Evolutionary conservation across 2,329 filamentous ascomycete species (phyloP).

Genomic region (Lasiodiplodia citricola): DNA sequence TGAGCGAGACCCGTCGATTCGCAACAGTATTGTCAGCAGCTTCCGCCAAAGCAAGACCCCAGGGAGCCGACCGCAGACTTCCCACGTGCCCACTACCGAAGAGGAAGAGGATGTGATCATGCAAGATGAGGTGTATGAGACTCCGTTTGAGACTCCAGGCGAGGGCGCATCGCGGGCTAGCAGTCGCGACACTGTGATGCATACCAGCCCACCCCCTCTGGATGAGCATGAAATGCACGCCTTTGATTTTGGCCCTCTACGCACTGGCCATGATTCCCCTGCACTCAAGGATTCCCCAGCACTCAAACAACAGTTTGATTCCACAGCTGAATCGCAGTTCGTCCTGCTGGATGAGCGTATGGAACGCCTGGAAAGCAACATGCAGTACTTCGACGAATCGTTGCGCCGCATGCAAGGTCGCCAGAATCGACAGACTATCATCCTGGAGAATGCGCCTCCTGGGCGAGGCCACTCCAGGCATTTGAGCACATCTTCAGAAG

Average conservation of each 20-base stretch:
- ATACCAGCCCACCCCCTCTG: neutral
- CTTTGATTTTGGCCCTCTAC: constrained; percentile 45
- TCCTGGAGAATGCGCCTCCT: constrained; percentile 44
- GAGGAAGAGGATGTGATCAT: constrained; percentile 34
- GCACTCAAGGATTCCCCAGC: constrained; percentile 18
- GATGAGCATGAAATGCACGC: constrained; percentile 35
- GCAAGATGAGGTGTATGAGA: constrained; percentile 13
- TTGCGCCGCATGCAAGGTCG: constrained; percentile 41
- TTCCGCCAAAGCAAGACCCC: constrained; percentile 35
- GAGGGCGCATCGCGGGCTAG: constrained; percentile 3
- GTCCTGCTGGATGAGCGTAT: constrained; percentile 43
- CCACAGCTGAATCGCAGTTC: constrained; percentile 28
- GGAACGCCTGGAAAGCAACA: constrained; percentile 38
- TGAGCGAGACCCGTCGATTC: constrained; percentile 32
- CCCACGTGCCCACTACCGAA: constrained; percentile 12
- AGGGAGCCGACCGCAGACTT: constrained; percentile 7
- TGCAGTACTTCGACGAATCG: constrained; percentile 39
- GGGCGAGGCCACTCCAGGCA: constrained; percentile 39
- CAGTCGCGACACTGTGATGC: constrained; percentile 2
- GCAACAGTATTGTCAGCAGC: constrained; percentile 43
- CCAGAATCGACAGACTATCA: constrained; percentile 45
- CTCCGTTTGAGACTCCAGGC: constrained; percentile 14
- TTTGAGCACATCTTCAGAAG: constrained; percentile 34
- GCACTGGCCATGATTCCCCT: constrained; percentile 29
- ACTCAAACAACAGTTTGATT: constrained; percentile 7